A percentile compares a stretch with the other conserved stretches of the same genome.
phyloP scores from a whole-genome alignment of 306 rosid species.

The Ormosia semicastrata region DNA sequence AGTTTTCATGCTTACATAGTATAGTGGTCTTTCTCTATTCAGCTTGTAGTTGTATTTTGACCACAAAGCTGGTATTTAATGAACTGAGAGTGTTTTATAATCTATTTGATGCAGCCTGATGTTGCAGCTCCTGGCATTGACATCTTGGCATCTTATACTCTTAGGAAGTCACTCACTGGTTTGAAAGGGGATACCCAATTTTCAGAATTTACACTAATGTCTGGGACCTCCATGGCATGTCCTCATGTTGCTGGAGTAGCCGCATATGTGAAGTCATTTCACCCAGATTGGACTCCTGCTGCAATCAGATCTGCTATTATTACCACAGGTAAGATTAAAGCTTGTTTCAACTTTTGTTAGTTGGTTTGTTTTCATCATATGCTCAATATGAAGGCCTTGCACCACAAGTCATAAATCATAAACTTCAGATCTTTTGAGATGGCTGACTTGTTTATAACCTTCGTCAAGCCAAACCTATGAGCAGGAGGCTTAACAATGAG shows the following conservation, averaged over 20 bases:
- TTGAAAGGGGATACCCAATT: constrained; percentile 72
- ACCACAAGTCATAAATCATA: background rate
- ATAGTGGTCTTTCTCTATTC: background rate
- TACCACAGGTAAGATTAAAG: constrained; percentile 63
- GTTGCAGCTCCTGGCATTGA: constrained; percentile 86
- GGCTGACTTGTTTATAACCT: constrained; percentile 14
- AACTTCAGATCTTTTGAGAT: background rate
- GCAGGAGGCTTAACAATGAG: constrained; percentile 50
- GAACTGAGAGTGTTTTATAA: background rate
- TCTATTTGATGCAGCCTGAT: constrained; percentile 68
- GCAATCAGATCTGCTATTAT: constrained; percentile 81
- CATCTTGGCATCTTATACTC: constrained; percentile 84
- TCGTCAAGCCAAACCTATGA: constrained; percentile 74
- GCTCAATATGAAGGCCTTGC: background rate
- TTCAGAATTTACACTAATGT: constrained; percentile 70
- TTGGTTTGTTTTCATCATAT: background rate
- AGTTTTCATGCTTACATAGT: background rate
- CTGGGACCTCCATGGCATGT: constrained; percentile 97
- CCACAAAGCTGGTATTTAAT: background rate
- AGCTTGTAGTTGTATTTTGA: background rate
- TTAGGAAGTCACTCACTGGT: constrained; percentile 70
- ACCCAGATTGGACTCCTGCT: constrained; percentile 78
- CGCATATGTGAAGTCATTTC: constrained; percentile 89
- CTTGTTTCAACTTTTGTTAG: background rate
- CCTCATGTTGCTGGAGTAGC: constrained; percentile 95